These are phyloP conservation scores for Canavalia ensiformis DNA, from an alignment of 306 rosid genomes.

Conservation along the genomic window DNA sequence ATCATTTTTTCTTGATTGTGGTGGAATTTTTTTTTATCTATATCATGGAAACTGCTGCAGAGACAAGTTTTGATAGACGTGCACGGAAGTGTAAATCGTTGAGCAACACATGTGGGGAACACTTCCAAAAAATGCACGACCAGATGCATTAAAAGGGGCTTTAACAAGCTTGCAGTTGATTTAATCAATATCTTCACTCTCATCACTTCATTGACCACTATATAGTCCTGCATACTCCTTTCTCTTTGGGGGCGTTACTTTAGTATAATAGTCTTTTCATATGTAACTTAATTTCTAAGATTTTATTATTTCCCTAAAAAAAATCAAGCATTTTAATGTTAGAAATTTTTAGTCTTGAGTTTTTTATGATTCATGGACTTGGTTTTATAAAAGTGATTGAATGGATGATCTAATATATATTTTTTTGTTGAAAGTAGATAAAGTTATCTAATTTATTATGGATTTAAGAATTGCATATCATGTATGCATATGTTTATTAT, in stretches of 20 bases:
- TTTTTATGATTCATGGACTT: too few relatives aligned
- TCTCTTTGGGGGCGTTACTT: neutral
- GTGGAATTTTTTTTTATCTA: neutral
- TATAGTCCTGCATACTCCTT: neutral
- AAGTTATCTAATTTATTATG: too few relatives aligned
- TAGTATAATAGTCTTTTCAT: neutral
- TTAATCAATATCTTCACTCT: neutral
- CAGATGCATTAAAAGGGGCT: slow-evolving; percentile 22
- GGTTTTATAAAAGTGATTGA: too few relatives aligned
- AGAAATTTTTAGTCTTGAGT: too few relatives aligned
- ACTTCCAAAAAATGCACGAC: slow-evolving; percentile 15
- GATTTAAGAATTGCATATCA: too few relatives aligned
- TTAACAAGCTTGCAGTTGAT: neutral
- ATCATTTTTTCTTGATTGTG: neutral
- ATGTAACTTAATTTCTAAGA: neutral
- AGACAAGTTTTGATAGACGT: slow-evolving; percentile 13
- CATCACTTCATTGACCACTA: neutral
- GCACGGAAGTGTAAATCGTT: slow-evolving; percentile 21
- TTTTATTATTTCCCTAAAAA: too few relatives aligned
- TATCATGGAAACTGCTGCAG: slow-evolving; percentile 9
- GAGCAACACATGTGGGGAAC: slow-evolving; percentile 20
- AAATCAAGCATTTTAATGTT: too few relatives aligned
- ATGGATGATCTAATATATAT: too few relatives aligned
- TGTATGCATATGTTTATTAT: too few relatives aligned
- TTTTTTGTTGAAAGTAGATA: too few relatives aligned